Base-by-base conservation (phyloP, 2,329 filamentous ascomycete genomes). In the Didymella keratinophila region DNA sequence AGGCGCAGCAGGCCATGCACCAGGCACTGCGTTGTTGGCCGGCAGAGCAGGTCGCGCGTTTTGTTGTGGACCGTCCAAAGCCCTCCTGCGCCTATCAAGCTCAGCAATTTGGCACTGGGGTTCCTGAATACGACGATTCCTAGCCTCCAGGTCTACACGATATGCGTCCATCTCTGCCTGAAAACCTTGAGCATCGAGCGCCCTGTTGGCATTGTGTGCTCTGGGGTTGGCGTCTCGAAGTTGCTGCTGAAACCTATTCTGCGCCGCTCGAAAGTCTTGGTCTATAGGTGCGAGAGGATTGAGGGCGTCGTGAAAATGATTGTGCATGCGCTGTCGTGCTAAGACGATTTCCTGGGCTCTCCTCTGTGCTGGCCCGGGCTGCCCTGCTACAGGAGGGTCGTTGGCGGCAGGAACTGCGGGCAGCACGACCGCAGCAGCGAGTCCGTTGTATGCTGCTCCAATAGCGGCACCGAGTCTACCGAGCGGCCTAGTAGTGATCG, bases 361-460 rank as follows among this genome's bases (percentile, higher is more conserved):
- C 9, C 11, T 11, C 18, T 41, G 20, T 23, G 20, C 37, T 23
- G 25, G 21, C 32, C 32, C 32, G 4, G 32, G 32, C 1, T 32
- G 51, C 4, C 2, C 16, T 23, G 14, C 37, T 12, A 21, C 8
- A 10, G 16, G 9, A 23, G 23, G 28, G 6, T 43, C 18, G 16
- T 20, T 16, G 8, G n/a, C 11, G 20, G 11, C 37, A 21, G 37
- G 37, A 34, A 11, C 18, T 11, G 16, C 43, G n/a, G 43, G 34
- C 10, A 27, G 20, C 4, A 34, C 34, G 30, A 41, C 34, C 20
- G 18, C 51, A 27, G 42, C 51, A 12, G 14, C 52, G 34, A 48
- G n/a, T 18, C 37, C 36, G 23, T 55, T 21, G 37, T 49, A 45
- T 52, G 20, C 39, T 42, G 34, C 53, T 20, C 9, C 53, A 20